Evolutionary conservation across 306 rosid genomes (phyloP).

Genomic region (Pyrus betulifolia): DNA sequence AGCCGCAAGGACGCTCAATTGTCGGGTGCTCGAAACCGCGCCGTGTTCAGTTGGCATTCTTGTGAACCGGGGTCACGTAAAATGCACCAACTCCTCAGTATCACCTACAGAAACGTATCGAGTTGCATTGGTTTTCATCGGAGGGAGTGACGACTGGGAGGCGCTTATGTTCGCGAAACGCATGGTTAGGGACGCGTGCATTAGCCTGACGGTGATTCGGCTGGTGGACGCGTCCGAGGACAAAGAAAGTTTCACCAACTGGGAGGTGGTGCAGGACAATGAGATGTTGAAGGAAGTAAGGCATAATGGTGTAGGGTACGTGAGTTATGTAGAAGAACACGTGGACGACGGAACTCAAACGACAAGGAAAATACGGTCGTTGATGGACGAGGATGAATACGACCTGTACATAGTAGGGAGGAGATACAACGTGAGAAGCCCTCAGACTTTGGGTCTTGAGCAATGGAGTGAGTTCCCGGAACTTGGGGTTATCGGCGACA

Average conservation of each 20-base stretch:
- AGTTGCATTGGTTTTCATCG: conserved; percentile 41
- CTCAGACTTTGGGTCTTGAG: not conserved
- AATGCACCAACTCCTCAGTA: conserved; percentile 16
- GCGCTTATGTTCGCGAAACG: conserved; percentile 30
- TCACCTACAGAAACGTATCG: conserved; percentile 11
- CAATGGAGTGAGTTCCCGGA: not conserved
- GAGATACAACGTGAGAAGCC: not conserved
- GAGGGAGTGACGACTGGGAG: conserved; percentile 58
- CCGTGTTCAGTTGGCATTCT: conserved; percentile 52
- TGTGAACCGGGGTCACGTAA: conserved; percentile 31
- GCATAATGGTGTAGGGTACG: not conserved
- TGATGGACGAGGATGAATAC: not conserved
- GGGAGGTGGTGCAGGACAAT: conserved; percentile 17
- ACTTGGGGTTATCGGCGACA: not conserved
- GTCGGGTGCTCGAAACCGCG: conserved; percentile 33
- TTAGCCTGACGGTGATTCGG: conserved; percentile 33
- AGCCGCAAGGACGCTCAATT: conserved; percentile 27
- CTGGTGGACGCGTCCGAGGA: not conserved
- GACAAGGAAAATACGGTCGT: not conserved
- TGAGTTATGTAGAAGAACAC: conserved; percentile 26
- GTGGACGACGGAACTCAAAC: conserved; percentile 37
- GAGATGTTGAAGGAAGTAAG: conserved; percentile 19
- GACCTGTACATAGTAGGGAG: not conserved
- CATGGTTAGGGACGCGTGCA: conserved; percentile 31
- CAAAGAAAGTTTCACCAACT: not conserved